Evolutionary conservation across 441 rosid species (phyloP), one percentile per base, ranked within the genome.

Genomic region (Arabidopsis lyrata): DNA sequence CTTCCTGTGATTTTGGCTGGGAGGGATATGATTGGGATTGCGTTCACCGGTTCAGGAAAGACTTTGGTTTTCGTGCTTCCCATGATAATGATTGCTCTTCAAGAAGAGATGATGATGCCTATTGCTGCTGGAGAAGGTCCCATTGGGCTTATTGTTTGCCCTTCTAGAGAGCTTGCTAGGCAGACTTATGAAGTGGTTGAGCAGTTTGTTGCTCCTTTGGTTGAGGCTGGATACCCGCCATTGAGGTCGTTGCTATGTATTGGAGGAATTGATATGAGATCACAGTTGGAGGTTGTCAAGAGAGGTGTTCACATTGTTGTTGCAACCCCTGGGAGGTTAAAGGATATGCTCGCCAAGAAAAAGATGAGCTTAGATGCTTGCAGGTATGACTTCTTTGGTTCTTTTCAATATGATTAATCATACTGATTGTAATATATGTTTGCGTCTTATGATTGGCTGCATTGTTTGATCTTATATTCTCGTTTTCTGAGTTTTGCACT

Each of bases 331-430:
- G 52, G 52, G 22, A 47, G 52, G 52, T 16, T 47, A 8, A 47
- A 47, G 52, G 52, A 47, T 15, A 16, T 47, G 52, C 52, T 47
- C 2, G 52, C 52, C 52, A 47, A 47, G 52, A 47, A 47, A 16
- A 47, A 15, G 22, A 47, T 47, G 20, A 47, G 22, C 11, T 47
- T 47, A 47, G 52, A 47, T 47, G 52, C 52, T 16, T 47, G 52
- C 11, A 47, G 52, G 97, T 87, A 78, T 11, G 22, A 44, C 10
- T 63, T 35, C 14, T 71, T 44, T 16, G 4, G 5, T 18, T 38
- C 39, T 70, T 47, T 35, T 15, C 15, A 14, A 35, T 22, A 7
- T 59, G 47, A 47, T 16, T 52, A 31, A 41, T 12, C 36, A 0
- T 3, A 13, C 32, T 69, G 24, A 32, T 41, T 61, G 32, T 14